Percentiles rank a stretch among this genome's conserved stretches.
Conservation (phyloP, 805 yeast genomes). For the Saturnispora kantuleensis region DNA sequence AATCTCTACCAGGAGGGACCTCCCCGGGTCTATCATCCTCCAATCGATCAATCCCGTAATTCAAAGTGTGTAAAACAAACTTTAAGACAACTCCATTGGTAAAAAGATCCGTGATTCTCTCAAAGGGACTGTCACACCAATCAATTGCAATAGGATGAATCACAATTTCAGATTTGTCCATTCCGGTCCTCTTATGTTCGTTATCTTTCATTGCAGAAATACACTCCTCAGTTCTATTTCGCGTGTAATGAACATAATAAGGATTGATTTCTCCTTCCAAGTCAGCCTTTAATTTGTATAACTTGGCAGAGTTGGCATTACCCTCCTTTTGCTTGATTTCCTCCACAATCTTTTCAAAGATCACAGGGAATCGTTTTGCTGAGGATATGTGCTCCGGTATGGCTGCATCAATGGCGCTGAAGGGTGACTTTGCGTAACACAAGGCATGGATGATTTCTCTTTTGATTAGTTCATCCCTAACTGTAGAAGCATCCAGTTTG, state of each 20-base stretch:
- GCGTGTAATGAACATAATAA: slow-evolving; percentile 64
- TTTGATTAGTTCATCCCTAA: slow-evolving; percentile 41
- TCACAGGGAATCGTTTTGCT: slow-evolving; percentile 63
- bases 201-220: slow-evolving; percentile 49
- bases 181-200: slow-evolving; percentile 26
- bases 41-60: slow-evolving; percentile 23
- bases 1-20: neutral
- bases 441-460: slow-evolving; percentile 74
- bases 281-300: slow-evolving; percentile 56
- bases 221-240: slow-evolving; percentile 80
- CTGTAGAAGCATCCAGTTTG: slow-evolving; percentile 38
- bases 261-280: slow-evolving; percentile 58
- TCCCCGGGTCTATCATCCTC: neutral
- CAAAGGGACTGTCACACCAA: slow-evolving; percentile 32
- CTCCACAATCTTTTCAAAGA: slow-evolving; percentile 44
- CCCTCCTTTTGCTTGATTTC: slow-evolving; percentile 34
- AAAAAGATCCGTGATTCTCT: slow-evolving; percentile 40
- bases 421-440: slow-evolving; percentile 66
- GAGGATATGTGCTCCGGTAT: slow-evolving; percentile 69
- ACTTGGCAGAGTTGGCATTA: slow-evolving; percentile 23
- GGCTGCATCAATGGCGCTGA: slow-evolving; percentile 54
- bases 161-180: slow-evolving; percentile 36
- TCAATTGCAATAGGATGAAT: slow-evolving; percentile 43
- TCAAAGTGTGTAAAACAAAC: slow-evolving; percentile 42
- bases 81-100: slow-evolving; percentile 42